Evolutionary conservation across 1,139 yeast genomes (phyloP).

Genomic region (Oligophagozyma castellii): DNA sequence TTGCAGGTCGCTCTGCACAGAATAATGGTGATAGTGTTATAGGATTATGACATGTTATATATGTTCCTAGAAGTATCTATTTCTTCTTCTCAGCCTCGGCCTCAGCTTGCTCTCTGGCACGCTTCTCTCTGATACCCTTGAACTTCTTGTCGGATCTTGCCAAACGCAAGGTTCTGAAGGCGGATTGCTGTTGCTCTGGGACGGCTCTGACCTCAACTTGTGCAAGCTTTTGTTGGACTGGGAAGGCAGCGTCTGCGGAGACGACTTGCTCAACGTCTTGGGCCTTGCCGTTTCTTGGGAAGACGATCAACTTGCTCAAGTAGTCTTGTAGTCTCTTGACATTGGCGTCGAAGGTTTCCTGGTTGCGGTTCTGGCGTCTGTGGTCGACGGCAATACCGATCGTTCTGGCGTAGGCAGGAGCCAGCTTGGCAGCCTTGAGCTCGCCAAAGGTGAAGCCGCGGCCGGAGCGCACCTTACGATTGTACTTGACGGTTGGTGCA

Average conservation of each 20-base stretch:
- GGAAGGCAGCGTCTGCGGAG: conserved; percentile 75
- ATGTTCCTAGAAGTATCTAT: conserved; percentile 30
- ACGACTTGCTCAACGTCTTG: conserved; percentile 68
- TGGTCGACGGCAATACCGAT: conserved; percentile 98
- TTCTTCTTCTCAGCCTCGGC: conserved; percentile 99
- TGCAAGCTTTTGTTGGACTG: conserved; percentile 65
- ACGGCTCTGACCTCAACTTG: conserved; percentile 86
- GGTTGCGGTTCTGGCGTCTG: conserved; percentile 98
- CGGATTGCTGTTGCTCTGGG: conserved; percentile 59
- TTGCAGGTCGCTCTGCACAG: no score
- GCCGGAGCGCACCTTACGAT: conserved; percentile 99
- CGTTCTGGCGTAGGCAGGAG: conserved; percentile 95
- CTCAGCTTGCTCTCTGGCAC: conserved; percentile 93
- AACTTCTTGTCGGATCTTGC: conserved; percentile 91
- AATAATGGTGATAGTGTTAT: no score
- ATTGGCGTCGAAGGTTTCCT: conserved; percentile 88
- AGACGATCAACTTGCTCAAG: conserved; percentile 88
- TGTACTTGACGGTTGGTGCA: conserved; percentile 97
- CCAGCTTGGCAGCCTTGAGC: conserved; percentile 94
- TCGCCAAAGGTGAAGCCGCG: conserved; percentile 98
- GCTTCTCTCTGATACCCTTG: conserved; percentile 95
- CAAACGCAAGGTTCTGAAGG: conserved; percentile 89
- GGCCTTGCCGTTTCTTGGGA: conserved; percentile 79
- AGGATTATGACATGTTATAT: no score
- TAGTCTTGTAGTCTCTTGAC: conserved; percentile 95